Conservation (phyloP, 164 flowering plant species). For the Stephania yunnanensis region DNA sequence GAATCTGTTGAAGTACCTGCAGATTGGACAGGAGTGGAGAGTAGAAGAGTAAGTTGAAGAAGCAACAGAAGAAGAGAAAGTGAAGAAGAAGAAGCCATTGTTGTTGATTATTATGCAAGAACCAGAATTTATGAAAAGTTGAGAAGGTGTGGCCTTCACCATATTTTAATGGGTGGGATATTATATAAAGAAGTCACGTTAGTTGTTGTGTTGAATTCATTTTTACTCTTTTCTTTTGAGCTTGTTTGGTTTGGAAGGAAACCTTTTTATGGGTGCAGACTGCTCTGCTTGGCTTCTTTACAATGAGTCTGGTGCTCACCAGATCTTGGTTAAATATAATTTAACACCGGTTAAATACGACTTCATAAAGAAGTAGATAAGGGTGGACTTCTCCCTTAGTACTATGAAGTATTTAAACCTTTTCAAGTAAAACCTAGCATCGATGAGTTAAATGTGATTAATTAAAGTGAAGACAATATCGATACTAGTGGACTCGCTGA, state of each 20-base stretch:
- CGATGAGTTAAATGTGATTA: no score
- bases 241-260: background rate
- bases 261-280: background rate
- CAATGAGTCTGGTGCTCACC: background rate
- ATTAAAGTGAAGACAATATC: no score
- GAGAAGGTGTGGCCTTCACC: background rate
- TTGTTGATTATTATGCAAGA: background rate
- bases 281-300: background rate
- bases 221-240: background rate
- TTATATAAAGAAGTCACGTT: background rate
- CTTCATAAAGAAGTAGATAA: no score
- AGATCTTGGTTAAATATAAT: background rate
- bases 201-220: background rate
- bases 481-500: no score
- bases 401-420: no score
- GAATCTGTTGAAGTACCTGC: constrained; percentile 24
- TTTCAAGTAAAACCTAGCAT: no score
- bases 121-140: constrained; percentile 7
- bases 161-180: background rate
- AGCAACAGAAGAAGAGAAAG: constrained; percentile 18
- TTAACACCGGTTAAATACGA: no score
- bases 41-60: constrained; percentile 24
- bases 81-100: constrained; percentile 25
- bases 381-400: no score
- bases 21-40: constrained; percentile 24